phyloP scores from a whole-genome alignment of 495 filamentous ascomycete genomes.

The Penicillium verhagenii region DNA sequence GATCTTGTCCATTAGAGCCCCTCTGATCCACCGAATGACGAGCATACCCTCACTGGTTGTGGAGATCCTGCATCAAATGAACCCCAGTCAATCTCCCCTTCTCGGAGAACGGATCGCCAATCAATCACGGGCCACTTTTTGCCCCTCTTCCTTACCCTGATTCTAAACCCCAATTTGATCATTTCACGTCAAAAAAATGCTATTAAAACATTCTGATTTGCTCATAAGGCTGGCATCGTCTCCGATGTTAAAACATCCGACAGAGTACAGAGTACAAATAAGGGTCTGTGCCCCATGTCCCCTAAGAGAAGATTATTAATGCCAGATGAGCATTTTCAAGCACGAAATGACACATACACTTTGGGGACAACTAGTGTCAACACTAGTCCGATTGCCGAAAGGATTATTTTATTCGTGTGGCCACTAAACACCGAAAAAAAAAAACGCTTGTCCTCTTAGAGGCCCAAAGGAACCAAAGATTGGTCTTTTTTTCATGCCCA shows the following conservation, averaged over 20 bases:
- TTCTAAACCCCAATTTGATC: not conserved
- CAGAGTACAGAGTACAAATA: no score
- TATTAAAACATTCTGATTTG: no score
- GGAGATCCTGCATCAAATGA: slow-evolving; percentile 26
- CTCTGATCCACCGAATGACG: slow-evolving; percentile 34
- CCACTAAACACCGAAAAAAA: no score
- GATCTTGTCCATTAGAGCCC: slow-evolving; percentile 26
- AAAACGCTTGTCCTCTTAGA: no score
- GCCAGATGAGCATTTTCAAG: not conserved
- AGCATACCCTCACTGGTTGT: slow-evolving; percentile 22
- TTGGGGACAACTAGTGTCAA: not conserved
- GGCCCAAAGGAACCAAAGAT: slow-evolving; percentile 15
- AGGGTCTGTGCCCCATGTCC: not conserved
- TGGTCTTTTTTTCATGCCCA: slow-evolving; percentile 30
- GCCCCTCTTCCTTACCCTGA: slow-evolving; percentile 2
- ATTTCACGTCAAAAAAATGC: not conserved
- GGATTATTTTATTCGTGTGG: slow-evolving; percentile 8
- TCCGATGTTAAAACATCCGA: not conserved
- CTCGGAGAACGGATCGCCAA: slow-evolving; percentile 15
- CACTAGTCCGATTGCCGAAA: slow-evolving; percentile 4
- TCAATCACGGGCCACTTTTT: slow-evolving; percentile 13
- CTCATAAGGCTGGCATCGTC: not conserved
- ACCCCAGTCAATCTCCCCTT: slow-evolving; percentile 10
- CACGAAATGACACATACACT: slow-evolving; percentile 16
- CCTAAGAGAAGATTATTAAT: not conserved